phyloP scores from a whole-genome alignment of 805 yeast species.

The Nakazawaea anatomiae region DNA sequence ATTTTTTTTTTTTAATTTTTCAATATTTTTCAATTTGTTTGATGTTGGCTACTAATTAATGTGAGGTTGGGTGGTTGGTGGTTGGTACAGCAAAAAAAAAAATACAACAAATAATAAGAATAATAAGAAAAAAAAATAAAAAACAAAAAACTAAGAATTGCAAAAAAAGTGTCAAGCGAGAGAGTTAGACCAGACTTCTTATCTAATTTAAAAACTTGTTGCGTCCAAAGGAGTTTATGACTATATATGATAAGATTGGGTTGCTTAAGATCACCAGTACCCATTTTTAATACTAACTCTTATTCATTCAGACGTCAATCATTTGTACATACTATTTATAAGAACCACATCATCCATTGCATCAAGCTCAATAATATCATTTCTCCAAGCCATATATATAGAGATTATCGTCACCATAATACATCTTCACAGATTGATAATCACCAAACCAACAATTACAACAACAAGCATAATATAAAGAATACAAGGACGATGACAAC shows the following conservation, averaged over 20 bases:
- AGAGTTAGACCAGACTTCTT: too few relatives aligned
- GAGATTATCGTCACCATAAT: neutral
- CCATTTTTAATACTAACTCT: neutral
- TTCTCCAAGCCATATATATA: neutral
- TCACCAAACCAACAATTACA: too few relatives aligned
- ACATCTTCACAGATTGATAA: neutral
- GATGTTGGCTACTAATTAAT: too few relatives aligned
- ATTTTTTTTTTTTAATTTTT: neutral
- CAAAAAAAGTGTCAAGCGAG: too few relatives aligned
- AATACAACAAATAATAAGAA: too few relatives aligned
- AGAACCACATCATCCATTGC: neutral
- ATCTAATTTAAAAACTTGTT: too few relatives aligned
- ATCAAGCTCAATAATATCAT: neutral
- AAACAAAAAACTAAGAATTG: too few relatives aligned
- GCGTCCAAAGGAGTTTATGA: neutral
- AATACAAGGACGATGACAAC: neutral
- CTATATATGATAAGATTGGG: constrained; percentile 1
- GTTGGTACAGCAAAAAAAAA: too few relatives aligned
- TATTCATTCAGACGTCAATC: neutral
- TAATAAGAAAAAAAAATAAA: too few relatives aligned
- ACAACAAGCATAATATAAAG: neutral
- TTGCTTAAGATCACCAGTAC: neutral
- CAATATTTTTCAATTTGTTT: too few relatives aligned
- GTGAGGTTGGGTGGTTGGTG: too few relatives aligned
- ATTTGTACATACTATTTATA: neutral